phyloP scores from a whole-genome alignment of 2,329 filamentous ascomycete species.

The Delphinella strobiligena region DNA sequence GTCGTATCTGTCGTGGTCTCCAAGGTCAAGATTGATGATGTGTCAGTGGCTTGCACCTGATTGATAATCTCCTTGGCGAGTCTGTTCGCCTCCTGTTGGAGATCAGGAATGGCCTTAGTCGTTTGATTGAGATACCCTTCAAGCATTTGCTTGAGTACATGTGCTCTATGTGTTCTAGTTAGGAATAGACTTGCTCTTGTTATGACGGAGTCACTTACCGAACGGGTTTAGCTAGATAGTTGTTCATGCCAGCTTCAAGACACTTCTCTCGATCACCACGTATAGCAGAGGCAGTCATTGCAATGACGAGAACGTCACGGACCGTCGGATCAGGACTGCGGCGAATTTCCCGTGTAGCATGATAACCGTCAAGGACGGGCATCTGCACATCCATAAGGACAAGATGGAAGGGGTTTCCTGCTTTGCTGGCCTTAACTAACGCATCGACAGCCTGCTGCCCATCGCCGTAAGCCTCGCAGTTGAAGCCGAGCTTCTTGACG shows the following conservation, averaged over 20 bases:
- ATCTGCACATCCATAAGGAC: conserved; percentile 96
- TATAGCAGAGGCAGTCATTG: conserved; percentile 93
- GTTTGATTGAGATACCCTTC: conserved; percentile 50
- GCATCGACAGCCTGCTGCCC: conserved; percentile 80
- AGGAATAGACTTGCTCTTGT: no score
- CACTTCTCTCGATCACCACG: conserved; percentile 92
- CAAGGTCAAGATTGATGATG: no score
- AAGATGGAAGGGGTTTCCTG: conserved; percentile 71
- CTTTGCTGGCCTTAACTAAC: conserved; percentile 57
- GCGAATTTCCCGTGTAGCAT: conserved; percentile 74
- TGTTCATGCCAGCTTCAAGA: conserved; percentile 93
- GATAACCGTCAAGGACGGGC: conserved; percentile 85
- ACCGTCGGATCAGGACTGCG: conserved; percentile 66
- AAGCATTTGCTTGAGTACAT: conserved; percentile 75
- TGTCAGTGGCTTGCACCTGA: neutral
- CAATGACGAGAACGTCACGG: conserved; percentile 78
- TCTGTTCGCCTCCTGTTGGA: conserved; percentile 33
- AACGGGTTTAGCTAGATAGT: conserved; percentile 94
- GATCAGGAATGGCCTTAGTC: conserved; percentile 29
- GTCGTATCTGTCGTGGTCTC: no score
- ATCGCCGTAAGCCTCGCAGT: conserved; percentile 81
- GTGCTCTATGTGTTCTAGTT: conserved; percentile 42
- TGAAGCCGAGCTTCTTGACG: conserved; percentile 72
- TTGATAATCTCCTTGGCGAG: conserved; percentile 26
- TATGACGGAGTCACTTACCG: conserved; percentile 26